Evolutionary conservation across 179 eudicot species (phyloP), one percentile per base, ranked within the genome.

Genomic region (Spinacia oleracea): DNA sequence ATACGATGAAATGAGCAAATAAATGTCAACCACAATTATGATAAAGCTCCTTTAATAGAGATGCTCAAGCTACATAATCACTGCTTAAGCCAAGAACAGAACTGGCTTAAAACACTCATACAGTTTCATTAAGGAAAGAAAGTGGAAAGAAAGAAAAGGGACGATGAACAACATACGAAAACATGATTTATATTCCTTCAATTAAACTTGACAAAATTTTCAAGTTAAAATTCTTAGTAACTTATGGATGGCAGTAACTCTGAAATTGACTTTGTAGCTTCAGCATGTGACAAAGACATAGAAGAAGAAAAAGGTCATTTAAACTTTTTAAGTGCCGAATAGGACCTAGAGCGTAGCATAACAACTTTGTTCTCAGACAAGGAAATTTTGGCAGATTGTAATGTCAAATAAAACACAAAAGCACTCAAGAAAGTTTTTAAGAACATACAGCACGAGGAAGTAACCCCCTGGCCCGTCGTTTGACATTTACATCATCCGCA

Each of bases 381-480:
- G 0, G 40, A 9, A 70, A 70, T 1, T 23, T 35, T 27, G 35
- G 21, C 50, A 29, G 23, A 43, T 20, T 12, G 46, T 27, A 66
- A 65, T 64, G 40, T 32, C 31, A 38, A 7, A 74, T 73, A 38
- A 66, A 67, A 59, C 27, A 48, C n/a, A 50, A 45, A 73, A 50
- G 31, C n/a, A 72, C 16, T 29, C 10, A 5, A 46, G 34, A 55
- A 34, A 73, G 72, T 82, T 81, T 81, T 45, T 9, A 70, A 76
- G 46, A 78, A 86, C 92, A 73, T 75, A 95, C 99, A 70, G 97
- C 84, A 66, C 98, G 99, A 74, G 99, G 93, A 85, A 96, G 98
- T 68, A 96, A 79, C 74, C 99, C 99, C 86, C 88, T 93, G 78
- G 91, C 87, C 72, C 85, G 87, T 60, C 99, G 95, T 85, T 89